Evolutionary conservation across 495 filamentous ascomycete genomes (phyloP).

Genomic region (Lasiosphaeria hispida): DNA sequence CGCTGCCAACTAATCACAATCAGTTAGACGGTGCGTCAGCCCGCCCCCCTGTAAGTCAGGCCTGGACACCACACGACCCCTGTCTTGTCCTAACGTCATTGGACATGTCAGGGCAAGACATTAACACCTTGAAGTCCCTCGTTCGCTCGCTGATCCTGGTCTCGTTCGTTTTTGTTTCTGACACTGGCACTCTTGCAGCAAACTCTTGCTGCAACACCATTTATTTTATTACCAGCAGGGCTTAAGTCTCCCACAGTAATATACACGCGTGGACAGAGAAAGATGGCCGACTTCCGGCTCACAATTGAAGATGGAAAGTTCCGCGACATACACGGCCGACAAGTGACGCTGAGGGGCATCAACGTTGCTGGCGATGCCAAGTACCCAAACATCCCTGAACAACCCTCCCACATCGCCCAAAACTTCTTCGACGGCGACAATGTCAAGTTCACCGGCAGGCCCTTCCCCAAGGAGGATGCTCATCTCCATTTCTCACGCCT

Average conservation of each 20-base stretch:
- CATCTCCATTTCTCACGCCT: slow-evolving; percentile 84
- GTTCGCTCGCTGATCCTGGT: too few relatives aligned
- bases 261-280: not conserved
- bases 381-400: slow-evolving; percentile 69
- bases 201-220: too few relatives aligned
- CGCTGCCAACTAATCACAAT: too few relatives aligned
- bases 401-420: slow-evolving; percentile 73
- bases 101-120: too few relatives aligned
- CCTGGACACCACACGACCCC: too few relatives aligned
- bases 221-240: too few relatives aligned
- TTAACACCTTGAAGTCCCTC: too few relatives aligned
- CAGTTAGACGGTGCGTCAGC: too few relatives aligned
- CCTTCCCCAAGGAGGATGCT: slow-evolving; percentile 79
- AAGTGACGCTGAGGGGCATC: slow-evolving; percentile 60
- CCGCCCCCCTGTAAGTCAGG: too few relatives aligned
- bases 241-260: not conserved
- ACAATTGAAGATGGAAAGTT: slow-evolving; percentile 81
- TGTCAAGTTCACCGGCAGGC: slow-evolving; percentile 83
- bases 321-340: slow-evolving; percentile 56
- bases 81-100: too few relatives aligned
- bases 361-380: slow-evolving; percentile 66
- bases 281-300: slow-evolving; percentile 55
- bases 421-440: slow-evolving; percentile 90
- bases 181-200: too few relatives aligned
- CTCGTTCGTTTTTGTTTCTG: too few relatives aligned